Conservation (phyloP, 2,329 filamentous ascomycete species). For the Colletotrichum eleusines region DNA sequence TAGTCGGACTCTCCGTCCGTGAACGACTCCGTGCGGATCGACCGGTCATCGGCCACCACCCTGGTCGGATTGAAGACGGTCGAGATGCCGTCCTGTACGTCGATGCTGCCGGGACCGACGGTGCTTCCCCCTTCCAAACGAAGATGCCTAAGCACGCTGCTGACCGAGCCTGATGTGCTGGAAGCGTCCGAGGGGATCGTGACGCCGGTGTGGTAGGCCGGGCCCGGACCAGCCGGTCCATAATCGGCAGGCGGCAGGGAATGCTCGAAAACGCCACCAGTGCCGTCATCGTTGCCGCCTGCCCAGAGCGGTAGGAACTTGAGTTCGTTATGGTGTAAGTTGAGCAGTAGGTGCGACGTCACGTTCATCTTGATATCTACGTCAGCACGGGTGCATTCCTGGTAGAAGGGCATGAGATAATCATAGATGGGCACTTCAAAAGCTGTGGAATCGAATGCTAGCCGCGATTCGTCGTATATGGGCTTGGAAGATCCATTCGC, state of each 20-base stretch:
- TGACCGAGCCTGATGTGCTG: slow-evolving; percentile 51
- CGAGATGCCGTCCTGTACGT: slow-evolving; percentile 56
- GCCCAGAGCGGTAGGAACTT: slow-evolving; percentile 76
- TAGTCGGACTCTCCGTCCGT: slow-evolving; percentile 49
- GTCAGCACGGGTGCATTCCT: slow-evolving; percentile 46
- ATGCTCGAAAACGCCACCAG: slow-evolving; percentile 61
- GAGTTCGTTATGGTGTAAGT: slow-evolving; percentile 67
- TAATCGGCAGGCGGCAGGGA: slow-evolving; percentile 56
- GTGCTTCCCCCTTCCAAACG: slow-evolving; percentile 51
- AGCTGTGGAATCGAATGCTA: slow-evolving; percentile 24
- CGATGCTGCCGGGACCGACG: slow-evolving; percentile 51
- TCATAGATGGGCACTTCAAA: slow-evolving; percentile 18
- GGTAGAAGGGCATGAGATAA: slow-evolving; percentile 31
- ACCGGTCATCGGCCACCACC: slow-evolving; percentile 52
- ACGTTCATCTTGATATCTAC: slow-evolving; percentile 52
- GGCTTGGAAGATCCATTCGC: accelerated
- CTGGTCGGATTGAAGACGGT: slow-evolving; percentile 49
- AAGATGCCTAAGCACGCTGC: slow-evolving; percentile 52
- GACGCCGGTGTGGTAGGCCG: slow-evolving; percentile 59
- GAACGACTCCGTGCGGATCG: slow-evolving; percentile 53
- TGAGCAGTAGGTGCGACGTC: slow-evolving; percentile 62
- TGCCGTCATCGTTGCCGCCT: slow-evolving; percentile 65
- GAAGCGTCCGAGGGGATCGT: slow-evolving; percentile 53
- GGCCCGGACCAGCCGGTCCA: slow-evolving; percentile 61
- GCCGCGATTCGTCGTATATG: neutral